A percentile compares a stretch with the other conserved stretches of the same genome.
Evolutionary conservation across 495 filamentous ascomycete genomes (phyloP).

Genomic region (Talaromyces adpressus): DNA sequence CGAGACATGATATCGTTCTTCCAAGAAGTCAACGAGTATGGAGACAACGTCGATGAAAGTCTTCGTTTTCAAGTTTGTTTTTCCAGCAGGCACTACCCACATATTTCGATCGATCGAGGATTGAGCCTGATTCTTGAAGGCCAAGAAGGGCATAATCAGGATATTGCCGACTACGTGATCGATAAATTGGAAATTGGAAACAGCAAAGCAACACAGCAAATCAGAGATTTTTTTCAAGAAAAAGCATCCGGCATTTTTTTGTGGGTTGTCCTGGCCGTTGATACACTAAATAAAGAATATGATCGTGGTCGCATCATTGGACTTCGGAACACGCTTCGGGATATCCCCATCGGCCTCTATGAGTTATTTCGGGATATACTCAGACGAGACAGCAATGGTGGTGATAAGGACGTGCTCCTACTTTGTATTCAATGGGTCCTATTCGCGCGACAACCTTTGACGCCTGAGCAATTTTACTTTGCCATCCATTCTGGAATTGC

Average conservation of each 20-base stretch:
- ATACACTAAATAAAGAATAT: constrained; percentile 12
- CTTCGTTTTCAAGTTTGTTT: constrained; percentile 13
- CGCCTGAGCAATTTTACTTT: constrained; percentile 24
- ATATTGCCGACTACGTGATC: constrained; percentile 14
- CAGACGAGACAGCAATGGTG: constrained; percentile 13
- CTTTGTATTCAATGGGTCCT: constrained; percentile 35
- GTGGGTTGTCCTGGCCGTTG: constrained; percentile 18
- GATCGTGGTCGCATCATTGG: constrained; percentile 26
- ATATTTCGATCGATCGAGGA: constrained; percentile 11
- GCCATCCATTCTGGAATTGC: constrained; percentile 12
- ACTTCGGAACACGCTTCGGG: constrained; percentile 20
- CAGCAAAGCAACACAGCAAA: not conserved
- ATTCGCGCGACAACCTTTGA: constrained; percentile 22
- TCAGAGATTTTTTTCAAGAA: not conserved
- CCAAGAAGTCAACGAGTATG: constrained; percentile 4
- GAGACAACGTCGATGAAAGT: not conserved
- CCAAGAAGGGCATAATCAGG: constrained; percentile 12
- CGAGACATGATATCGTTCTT: constrained; percentile 8
- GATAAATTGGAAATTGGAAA: constrained; percentile 3
- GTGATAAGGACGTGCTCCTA: constrained; percentile 18
- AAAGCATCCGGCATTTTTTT: constrained; percentile 19
- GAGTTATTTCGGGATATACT: constrained; percentile 36
- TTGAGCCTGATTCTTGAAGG: constrained; percentile 12
- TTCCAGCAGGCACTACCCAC: constrained; percentile 22
- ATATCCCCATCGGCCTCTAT: constrained; percentile 26